Base-by-base conservation (phyloP, 495 filamentous ascomycete genomes). In the Podospora pseudoanserina region DNA sequence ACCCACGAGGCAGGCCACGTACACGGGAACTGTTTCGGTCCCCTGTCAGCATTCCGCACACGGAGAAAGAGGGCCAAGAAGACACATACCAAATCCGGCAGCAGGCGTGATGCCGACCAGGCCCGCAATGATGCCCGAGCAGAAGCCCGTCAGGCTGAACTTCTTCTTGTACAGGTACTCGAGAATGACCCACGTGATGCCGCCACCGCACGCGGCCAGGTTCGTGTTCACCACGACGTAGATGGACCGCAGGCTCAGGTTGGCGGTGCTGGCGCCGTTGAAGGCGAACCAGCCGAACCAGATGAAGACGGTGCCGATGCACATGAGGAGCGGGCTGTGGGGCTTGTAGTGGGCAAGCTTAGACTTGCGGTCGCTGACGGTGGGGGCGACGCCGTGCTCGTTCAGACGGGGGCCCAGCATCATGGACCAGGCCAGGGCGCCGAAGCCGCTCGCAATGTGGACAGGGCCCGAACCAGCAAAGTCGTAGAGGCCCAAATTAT, bases 261-360 rank as follows among this genome's bases (percentile, higher is more conserved):
- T 94, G 74, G 96, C 93, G 4, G 93, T 78, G 15, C 91, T 94
- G 49, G 92, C 94, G 72, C 94, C 94, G 82, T 97, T 97, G 86
- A 98, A 97, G 60, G 92, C 94, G 72, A 97, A 84, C 94, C 94
- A 97, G 71, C 94, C 94, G 73, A 97, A 96, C 94, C 94, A 98
- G 63, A 98, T 90, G 77, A 98, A 87, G 65, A 93, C 86, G 5
- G 94, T 97, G 62, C 94, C 94, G 70, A 97, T 88, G 27, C 93
- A 90, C 77, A 98, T 96, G 68, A 97, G 84, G 4, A 93, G 96
- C 64, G 97, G 92, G 80, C 96, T 98, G 86, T 98, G 94, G 2
- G 94, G 94, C 65, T 90, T 89, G 63, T 93, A 84, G 58, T 81
- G 77, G 72, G 90, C 86, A 62, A 90, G 86, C 27, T 91, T 93